Conservation (phyloP, 371 early-diverging fungal species). For the Dentiscutata heterogama region DNA sequence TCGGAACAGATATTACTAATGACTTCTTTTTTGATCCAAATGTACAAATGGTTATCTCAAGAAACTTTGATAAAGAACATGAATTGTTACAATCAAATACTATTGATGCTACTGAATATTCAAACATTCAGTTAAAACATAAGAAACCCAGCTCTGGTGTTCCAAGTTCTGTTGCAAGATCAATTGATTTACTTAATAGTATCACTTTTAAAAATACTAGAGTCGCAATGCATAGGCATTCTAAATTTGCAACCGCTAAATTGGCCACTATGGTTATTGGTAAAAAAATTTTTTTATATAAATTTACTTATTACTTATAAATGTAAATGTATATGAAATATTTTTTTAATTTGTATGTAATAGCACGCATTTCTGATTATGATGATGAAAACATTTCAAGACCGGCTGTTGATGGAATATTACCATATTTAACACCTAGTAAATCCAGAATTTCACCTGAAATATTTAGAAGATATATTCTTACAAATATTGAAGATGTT, state of each 20-base stretch:
- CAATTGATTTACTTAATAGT: constrained; percentile 5
- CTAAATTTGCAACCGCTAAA: constrained; percentile 4
- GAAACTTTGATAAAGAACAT: constrained; percentile 11
- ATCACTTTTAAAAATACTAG: neutral
- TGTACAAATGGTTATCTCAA: neutral
- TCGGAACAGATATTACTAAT: constrained; percentile 20
- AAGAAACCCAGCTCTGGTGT: no score
- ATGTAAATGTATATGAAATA: no score
- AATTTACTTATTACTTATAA: no score
- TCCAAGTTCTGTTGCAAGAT: neutral
- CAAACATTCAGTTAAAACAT: no score
- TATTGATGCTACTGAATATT: neutral
- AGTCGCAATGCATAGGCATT: constrained; percentile 16
- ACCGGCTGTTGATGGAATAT: no score
- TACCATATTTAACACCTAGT: no score
- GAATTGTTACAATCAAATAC: no score
- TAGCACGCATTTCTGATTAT: no score
- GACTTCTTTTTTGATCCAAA: constrained; percentile 28
- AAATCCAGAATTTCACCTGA: neutral
- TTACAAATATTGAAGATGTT: constrained; percentile 40
- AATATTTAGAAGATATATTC: constrained; percentile 34
- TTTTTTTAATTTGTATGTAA: no score
- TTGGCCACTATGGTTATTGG: constrained; percentile 15
- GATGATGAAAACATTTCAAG: no score
- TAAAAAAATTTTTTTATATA: neutral